Evolutionary conservation across 805 yeast genomes (phyloP).

Genomic region (Saturnispora kantuleensis): DNA sequence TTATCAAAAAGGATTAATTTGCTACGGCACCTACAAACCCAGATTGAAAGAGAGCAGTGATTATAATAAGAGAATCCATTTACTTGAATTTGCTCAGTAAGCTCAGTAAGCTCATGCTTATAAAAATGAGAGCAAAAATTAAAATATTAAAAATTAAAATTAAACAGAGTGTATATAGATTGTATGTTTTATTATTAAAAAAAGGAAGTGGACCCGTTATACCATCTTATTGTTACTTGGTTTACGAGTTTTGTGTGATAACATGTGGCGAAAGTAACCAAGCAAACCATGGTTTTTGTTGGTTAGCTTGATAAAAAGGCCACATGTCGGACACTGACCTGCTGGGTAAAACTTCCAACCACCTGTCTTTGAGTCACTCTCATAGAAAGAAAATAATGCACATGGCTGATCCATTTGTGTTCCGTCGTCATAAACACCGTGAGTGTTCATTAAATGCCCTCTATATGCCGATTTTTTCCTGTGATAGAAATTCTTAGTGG

Average conservation of each 20-base stretch:
- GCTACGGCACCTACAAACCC: too few relatives aligned
- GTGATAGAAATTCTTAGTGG: conserved; percentile 10
- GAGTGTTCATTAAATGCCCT: conserved; percentile 14
- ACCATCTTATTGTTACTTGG: not conserved
- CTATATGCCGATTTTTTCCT: conserved; percentile 14
- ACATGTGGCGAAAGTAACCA: conserved; percentile 12
- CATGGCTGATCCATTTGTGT: conserved; percentile 3
- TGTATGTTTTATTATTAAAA: too few relatives aligned
- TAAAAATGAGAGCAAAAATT: too few relatives aligned
- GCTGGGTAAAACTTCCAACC: conserved; percentile 8
- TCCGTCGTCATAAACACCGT: conserved; percentile 13
- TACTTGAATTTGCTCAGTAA: too few relatives aligned
- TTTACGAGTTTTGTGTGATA: conserved; percentile 1
- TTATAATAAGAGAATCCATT: not conserved
- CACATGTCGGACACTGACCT: conserved; percentile 5
- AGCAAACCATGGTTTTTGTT: conserved; percentile 12
- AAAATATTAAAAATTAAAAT: too few relatives aligned
- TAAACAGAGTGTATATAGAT: too few relatives aligned
- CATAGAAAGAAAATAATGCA: conserved; percentile 6
- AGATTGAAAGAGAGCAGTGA: not conserved
- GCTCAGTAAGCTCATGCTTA: not conserved
- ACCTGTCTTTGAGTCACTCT: conserved; percentile 7
- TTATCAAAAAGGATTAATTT: too few relatives aligned
- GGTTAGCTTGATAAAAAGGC: conserved; percentile 6
- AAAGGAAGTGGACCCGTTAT: too few relatives aligned